Evolutionary conservation across 108 stramenopile genomes (phyloP), one percentile per base, ranked within the genome.

Genomic region (Poteriospumella lacustris): DNA sequence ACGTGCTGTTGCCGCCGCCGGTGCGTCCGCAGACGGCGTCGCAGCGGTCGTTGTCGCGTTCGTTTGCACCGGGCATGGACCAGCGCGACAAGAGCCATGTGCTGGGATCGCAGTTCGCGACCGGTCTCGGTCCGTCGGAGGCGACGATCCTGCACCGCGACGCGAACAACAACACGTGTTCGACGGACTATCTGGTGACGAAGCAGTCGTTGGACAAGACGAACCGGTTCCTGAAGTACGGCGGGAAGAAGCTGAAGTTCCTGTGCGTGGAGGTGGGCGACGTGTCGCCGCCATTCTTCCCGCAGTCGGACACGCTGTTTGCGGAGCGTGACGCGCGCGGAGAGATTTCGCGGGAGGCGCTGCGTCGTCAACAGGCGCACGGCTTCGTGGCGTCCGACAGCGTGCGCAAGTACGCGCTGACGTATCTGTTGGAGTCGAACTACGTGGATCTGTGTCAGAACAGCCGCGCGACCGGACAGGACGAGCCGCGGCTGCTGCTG

Each of bases 181-280:
- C n/a, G 26, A 56, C 47, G 5, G 70, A 73, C 31, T 73, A 73
- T 38, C 36, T 73, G 3, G 42, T 28, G 42, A 73, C 19, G 26
- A 73, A 73, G 42, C 31, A 73, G 41, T 5, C 3, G 5, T 5
- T 73, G 70, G 40, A 42, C 33, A 42, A 39, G 42, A 42, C 70
- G 5, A 73, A 73, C 70, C 43, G 5, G 36, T 73, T 73, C 70
- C 12, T 73, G 9, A 73, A 73, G 26, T 73, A 52, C 36, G 70
- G 36, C 36, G 47, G 47, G 3, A 3, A 33, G 41, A 28, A 26
- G 28, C 36, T 73, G 5, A 3, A 31, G 3, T 73, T 73, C 33
- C 43, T 26, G 42, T 34, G 70, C 42, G 47, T 73, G 9, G 70
- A 73, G 33, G 33, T 38, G 33, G 28, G 3, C 28, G 12, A 34